Evolutionary conservation across 305 asterid species (phyloP), one percentile per base, ranked within the genome.

Genomic region (Fraxinus floribunda): DNA sequence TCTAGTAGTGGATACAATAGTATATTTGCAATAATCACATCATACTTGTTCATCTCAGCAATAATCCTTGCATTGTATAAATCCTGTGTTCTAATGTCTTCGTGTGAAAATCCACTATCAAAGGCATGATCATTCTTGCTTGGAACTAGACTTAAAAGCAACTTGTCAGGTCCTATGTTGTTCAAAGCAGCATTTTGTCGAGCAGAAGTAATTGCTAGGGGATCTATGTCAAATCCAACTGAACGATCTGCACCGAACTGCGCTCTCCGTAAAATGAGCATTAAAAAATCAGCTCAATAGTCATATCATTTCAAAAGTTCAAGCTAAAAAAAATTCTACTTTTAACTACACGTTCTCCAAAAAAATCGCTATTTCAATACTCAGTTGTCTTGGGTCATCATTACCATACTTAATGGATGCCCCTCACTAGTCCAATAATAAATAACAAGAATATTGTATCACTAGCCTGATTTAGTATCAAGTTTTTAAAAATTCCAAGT

Each of bases 181-280:
- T 94, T 95, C 81, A 95, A 82, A 81, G 89, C 75, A 71, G 95
- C 97, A 85, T 94, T 95, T 66, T 91, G 86, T 36, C 86, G 87
- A 66, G 97, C 95, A 32, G 99, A 87, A 77, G 94, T 86, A 64
- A 95, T 91, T 79, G 97, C 97, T 81, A 88, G 97, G 64, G 91
- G 93, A 87, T 95, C 98, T 88, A 91, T 88, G 89, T 95, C 97
- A 82, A 95, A 86, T 80, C 98, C 96, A 76, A 91, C 95, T 30
- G 98, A 87, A 84, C 83, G 83, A 20, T 86, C 90, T 44, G 98
- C 98, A 60, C 99, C 98, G 73, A 95, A 88, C 98, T 93, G 88
- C 84, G 85, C 22, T 75, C 79, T 20, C 52, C 41, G 72, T 78
- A 80, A 62, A 77, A 60, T 24, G 39, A 29, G 74, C 22, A 71